These are phyloP conservation scores for Nemophila menziesii DNA, from an alignment of 257 asterid genomes.

Conservation along the genomic window DNA sequence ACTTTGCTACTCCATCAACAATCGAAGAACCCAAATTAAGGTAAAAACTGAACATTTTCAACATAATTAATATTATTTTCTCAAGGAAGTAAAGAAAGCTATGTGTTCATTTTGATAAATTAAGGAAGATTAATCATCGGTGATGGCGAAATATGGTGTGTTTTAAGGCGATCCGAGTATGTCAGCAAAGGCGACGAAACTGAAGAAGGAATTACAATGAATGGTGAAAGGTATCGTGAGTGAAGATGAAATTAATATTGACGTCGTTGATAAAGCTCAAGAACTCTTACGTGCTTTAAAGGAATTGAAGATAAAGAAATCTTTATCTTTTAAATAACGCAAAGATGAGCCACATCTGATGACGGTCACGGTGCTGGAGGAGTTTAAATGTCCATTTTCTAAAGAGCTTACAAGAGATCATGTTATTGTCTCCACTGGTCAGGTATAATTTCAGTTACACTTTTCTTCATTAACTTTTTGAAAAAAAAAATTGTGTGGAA, in stretches of 20 bases:
- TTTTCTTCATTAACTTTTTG: too few relatives aligned
- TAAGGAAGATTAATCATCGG: not conserved
- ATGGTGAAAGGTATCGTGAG: slow-evolving; percentile 48
- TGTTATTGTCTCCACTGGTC: slow-evolving; percentile 70
- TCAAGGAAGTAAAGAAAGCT: too few relatives aligned
- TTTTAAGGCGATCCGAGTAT: slow-evolving; percentile 37
- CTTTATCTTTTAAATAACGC: slow-evolving; percentile 19
- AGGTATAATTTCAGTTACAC: slow-evolving; percentile 30
- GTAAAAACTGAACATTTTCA: too few relatives aligned
- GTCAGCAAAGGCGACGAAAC: slow-evolving; percentile 43
- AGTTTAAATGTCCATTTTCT: slow-evolving; percentile 77
- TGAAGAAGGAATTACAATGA: slow-evolving; percentile 61
- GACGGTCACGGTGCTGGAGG: slow-evolving; percentile 55
- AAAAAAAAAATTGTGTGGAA: not conserved
- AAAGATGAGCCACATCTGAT: slow-evolving; percentile 15
- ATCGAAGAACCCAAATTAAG: too few relatives aligned
- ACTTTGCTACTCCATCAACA: too few relatives aligned
- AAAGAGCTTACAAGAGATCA: slow-evolving; percentile 84
- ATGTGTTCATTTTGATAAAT: too few relatives aligned
- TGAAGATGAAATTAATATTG: slow-evolving; percentile 45
- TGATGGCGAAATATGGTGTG: slow-evolving; percentile 76
- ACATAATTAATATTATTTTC: too few relatives aligned
- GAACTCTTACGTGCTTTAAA: slow-evolving; percentile 34
- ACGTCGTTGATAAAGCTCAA: slow-evolving; percentile 57
- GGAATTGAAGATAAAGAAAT: slow-evolving; percentile 42